Percentiles rank a stretch among this genome's conserved stretches.
phyloP scores from a whole-genome alignment of 331 rosid species.

The Spiraea crenata region DNA sequence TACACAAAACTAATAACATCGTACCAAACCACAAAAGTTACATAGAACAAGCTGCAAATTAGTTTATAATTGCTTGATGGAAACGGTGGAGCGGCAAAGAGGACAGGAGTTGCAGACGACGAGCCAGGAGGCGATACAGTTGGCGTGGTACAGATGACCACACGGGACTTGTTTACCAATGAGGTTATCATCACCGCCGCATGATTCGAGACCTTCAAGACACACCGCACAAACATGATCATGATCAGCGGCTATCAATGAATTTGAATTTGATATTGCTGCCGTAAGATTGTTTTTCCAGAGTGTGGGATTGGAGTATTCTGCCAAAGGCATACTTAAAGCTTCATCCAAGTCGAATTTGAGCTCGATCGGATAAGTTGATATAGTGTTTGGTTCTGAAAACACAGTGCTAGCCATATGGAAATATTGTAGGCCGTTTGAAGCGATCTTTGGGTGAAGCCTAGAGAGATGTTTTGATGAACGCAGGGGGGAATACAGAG shows the following conservation, averaged over 20 bases:
- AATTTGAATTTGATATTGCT: not conserved
- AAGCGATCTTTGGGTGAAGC: too few species aligned
- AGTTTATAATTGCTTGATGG: too few species aligned
- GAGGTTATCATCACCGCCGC: not conserved
- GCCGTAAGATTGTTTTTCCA: too few species aligned
- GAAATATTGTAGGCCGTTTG: too few species aligned
- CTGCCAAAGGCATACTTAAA: not conserved
- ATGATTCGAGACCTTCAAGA: not conserved
- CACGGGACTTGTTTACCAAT: slow-evolving; percentile 15
- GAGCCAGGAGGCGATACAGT: slow-evolving; percentile 9
- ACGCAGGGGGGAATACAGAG: too few species aligned
- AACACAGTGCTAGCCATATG: not conserved
- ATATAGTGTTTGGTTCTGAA: not conserved
- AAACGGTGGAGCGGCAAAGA: slow-evolving; percentile 7
- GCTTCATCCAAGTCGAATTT: slow-evolving; percentile 15
- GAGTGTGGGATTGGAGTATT: too few species aligned
- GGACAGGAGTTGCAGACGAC: slow-evolving; percentile 20
- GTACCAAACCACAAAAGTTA: too few species aligned
- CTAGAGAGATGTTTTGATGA: too few species aligned
- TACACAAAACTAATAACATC: too few species aligned
- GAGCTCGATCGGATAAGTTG: not conserved
- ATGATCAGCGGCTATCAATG: not conserved
- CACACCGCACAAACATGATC: too few species aligned
- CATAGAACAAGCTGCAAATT: too few species aligned
- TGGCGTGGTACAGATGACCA: slow-evolving; percentile 16